A percentile compares a stretch with the other conserved stretches of the same genome.
These are phyloP conservation scores for Leccinum arenicola DNA, from an alignment of 768 basidiomycete genomes.

Conservation along the genomic window DNA sequence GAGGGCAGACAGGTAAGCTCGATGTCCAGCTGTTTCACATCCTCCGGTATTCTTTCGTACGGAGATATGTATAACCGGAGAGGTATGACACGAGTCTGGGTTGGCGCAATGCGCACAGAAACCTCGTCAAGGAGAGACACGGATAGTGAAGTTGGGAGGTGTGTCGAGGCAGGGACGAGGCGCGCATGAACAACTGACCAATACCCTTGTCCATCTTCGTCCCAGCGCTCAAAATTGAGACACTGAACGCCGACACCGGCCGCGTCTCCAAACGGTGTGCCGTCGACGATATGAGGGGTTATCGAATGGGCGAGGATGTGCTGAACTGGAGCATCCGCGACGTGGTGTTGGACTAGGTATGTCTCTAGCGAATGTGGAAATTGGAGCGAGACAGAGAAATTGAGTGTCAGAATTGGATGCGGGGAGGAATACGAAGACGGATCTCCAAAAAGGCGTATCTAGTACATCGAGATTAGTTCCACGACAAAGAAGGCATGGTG, in stretches of 20 bases:
- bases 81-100: conserved; percentile 62
- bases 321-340: conserved; percentile 26
- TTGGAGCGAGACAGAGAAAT: conserved; percentile 46
- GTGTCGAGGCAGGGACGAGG: conserved; percentile 1
- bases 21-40: conserved; percentile 39
- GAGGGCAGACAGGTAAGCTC: conserved; percentile 31
- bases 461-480: not conserved
- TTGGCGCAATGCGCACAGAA: conserved; percentile 47
- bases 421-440: conserved; percentile 43
- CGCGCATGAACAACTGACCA: conserved; percentile 46
- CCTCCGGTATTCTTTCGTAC: conserved; percentile 28
- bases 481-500: not conserved
- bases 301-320: conserved; percentile 53
- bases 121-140: conserved; percentile 16
- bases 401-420: conserved; percentile 55
- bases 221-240: conserved; percentile 17
- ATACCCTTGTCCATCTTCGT: conserved; percentile 36
- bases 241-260: conserved; percentile 64
- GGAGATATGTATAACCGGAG: conserved; percentile 42
- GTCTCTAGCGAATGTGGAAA: conserved; percentile 6
- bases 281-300: conserved; percentile 67
- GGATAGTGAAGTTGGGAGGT: not conserved
- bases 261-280: conserved; percentile 69
- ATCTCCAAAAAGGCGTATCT: conserved; percentile 86
- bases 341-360: not conserved